Evolutionary conservation across 2,329 filamentous ascomycete genomes (phyloP), one percentile per base, ranked within the genome.

Genomic region (Xylariales sp.): DNA sequence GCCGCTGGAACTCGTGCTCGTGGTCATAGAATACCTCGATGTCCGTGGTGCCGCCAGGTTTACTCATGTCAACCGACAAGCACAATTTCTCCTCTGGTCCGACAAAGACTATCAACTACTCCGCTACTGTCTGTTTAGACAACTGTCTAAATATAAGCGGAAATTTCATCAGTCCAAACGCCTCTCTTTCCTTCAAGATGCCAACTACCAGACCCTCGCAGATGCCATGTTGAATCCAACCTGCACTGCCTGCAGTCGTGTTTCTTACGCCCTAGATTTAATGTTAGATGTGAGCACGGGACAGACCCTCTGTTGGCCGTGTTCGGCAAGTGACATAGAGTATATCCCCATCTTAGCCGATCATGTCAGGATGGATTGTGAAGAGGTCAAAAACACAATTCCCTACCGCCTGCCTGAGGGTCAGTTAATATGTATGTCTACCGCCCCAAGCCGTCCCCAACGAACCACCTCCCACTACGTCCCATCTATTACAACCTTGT

Each of bases 1-100:
- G 3, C 64, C 64, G 5, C 58, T 56, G 5, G 64, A 66, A 52
- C 57, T 66, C 41, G 5, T 66, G 8, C 10, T 43, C 16, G 39
- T 52, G 16, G 49, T 66, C 43, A 41, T 62, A 1, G 58, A 28
- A 16, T 46, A 57, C 30, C 36, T 66, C 58, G 64, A 66, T 23
- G 28, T 62, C 5, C 58, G 50, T 12, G 62, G 50, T 18, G 64
- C 64, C 28, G 46, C 57, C 34, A 62, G 23, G 34, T 62, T 66
- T 23, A 56, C 64, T 12, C 50, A 9, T 5, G 58, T 66, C 46
- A 62, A 66, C 32, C 64, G 64, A 36, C 58, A 57, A 9, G 64
- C 57, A 1, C 64, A 62, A 41, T 53, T 62, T 28, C n/a, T 66
- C 50, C 45, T 66, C 28, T 66, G 64, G 64, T 62, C 64, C 28